Conservation (phyloP, 2,329 filamentous ascomycete genomes). For the Lachnellula suecica region DNA sequence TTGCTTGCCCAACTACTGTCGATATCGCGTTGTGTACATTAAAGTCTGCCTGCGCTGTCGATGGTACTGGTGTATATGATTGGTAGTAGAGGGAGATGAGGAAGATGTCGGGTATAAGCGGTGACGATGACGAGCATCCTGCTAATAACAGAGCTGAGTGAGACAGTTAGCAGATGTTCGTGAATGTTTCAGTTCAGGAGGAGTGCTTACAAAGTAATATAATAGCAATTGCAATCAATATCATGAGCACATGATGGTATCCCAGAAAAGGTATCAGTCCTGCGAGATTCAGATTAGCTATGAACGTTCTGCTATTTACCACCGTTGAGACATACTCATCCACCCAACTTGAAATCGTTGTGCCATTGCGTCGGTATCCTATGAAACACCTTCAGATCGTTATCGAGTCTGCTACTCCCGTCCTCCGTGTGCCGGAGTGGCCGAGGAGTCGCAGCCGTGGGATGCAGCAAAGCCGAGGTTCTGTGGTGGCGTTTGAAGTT, state of each 20-base stretch:
- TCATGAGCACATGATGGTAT: conserved; percentile 91
- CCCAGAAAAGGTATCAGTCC: conserved; percentile 69
- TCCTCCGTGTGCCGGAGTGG: conserved; percentile 32
- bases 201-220: conserved; percentile 82
- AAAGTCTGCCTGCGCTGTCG: conserved; percentile 87
- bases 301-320: not conserved
- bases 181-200: not conserved
- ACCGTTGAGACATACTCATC: conserved; percentile 29
- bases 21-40: conserved; percentile 81
- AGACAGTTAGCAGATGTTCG: conserved; percentile 23
- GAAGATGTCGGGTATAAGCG: conserved; percentile 93
- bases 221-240: conserved; percentile 89
- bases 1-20: conserved; percentile 84
- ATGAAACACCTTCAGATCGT: conserved; percentile 1
- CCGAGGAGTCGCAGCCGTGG: conserved; percentile 32
- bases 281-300: conserved; percentile 30
- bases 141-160: conserved; percentile 78
- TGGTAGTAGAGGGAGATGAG: conserved; percentile 95
- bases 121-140: conserved; percentile 95
- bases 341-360: conserved; percentile 31
- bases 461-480: conserved; percentile 29
- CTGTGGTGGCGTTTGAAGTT: conserved; percentile 11
- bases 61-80: conserved; percentile 76
- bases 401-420: conserved; percentile 31
- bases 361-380: not conserved